Evolutionary conservation across 179 eudicot genomes (phyloP).

Genomic region (Camellia oleifera): DNA sequence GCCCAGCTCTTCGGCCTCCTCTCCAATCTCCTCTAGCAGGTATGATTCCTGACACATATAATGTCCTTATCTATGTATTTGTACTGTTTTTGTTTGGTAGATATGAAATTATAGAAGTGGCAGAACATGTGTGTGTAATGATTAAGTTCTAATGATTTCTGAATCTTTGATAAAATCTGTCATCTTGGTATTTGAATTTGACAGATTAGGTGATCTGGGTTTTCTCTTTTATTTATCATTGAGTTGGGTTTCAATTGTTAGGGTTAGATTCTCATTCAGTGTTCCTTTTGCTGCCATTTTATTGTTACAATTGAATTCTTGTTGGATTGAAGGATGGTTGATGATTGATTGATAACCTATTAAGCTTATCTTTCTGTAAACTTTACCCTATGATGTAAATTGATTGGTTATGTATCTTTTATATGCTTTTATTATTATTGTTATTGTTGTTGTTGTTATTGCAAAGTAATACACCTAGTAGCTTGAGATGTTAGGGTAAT

Average conservation of each 20-base stretch:
- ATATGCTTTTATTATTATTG: too few species aligned
- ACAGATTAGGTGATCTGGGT: not conserved
- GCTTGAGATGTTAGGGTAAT: not conserved
- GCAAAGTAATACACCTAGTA: too few species aligned
- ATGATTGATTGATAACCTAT: not conserved
- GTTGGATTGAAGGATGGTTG: not conserved
- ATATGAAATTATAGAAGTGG: not conserved
- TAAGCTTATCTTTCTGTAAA: constrained; percentile 5
- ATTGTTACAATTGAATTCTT: not conserved
- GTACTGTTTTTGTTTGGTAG: not conserved
- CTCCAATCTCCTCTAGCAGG: constrained; percentile 23
- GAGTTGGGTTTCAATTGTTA: constrained; percentile 1
- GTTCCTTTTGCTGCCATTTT: not conserved
- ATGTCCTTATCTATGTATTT: not conserved
- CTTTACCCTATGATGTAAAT: not conserved
- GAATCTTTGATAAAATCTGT: not conserved
- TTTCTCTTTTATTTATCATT: not conserved
- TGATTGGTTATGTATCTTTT: not conserved
- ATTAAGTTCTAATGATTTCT: not conserved
- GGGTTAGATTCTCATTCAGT: not conserved
- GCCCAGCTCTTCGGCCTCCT: constrained; percentile 20
- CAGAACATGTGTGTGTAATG: not conserved
- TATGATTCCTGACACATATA: not conserved
- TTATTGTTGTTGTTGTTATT: too few species aligned
- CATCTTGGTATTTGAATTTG: constrained; percentile 6